Percentiles rank a stretch among this genome's conserved stretches.
These are phyloP conservation scores for Leishmania amazonensis DNA, from an alignment of 208 protist species.

Conservation along the genomic window DNA sequence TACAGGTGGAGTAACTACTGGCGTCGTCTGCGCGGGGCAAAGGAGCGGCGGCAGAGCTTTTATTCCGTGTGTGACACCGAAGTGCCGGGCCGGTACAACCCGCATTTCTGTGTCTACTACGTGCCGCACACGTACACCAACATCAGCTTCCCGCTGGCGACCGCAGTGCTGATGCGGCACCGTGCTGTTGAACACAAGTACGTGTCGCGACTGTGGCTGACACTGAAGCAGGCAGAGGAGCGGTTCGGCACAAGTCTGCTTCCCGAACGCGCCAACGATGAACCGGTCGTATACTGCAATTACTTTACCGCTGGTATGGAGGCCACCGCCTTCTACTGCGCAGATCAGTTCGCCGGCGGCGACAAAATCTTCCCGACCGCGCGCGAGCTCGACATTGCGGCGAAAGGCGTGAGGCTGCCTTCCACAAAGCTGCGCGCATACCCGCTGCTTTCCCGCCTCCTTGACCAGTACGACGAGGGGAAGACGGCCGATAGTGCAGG, in stretches of 20 bases:
- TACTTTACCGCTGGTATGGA: constrained; percentile 48
- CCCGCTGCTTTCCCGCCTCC: constrained; percentile 49
- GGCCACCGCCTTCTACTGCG: constrained; percentile 64
- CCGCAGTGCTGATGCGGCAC: constrained; percentile 54
- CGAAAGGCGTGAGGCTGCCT: constrained; percentile 43
- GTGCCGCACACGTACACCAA: constrained; percentile 56
- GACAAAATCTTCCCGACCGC: constrained; percentile 40
- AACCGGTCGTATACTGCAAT: constrained; percentile 44
- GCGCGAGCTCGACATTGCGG: constrained; percentile 53
- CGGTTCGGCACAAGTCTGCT: constrained; percentile 44
- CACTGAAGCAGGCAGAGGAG: constrained; percentile 46
- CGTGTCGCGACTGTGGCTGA: constrained; percentile 78
- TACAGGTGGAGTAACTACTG: constrained; percentile 63
- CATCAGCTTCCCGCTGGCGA: constrained; percentile 37
- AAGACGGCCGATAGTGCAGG: neutral
- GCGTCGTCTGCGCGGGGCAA: constrained; percentile 1
- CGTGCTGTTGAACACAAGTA: constrained; percentile 73
- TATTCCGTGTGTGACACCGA: constrained; percentile 44
- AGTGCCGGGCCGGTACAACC: constrained; percentile 63
- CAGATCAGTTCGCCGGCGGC: constrained; percentile 73
- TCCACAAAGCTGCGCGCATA: constrained; percentile 48
- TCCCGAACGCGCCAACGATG: constrained; percentile 42
- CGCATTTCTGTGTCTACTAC: constrained; percentile 68
- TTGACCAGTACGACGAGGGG: constrained; percentile 5
- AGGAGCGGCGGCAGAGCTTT: neutral